These are phyloP conservation scores for Turritis glabra DNA, from an alignment of 345 rosid genomes.

Conservation along the genomic window DNA sequence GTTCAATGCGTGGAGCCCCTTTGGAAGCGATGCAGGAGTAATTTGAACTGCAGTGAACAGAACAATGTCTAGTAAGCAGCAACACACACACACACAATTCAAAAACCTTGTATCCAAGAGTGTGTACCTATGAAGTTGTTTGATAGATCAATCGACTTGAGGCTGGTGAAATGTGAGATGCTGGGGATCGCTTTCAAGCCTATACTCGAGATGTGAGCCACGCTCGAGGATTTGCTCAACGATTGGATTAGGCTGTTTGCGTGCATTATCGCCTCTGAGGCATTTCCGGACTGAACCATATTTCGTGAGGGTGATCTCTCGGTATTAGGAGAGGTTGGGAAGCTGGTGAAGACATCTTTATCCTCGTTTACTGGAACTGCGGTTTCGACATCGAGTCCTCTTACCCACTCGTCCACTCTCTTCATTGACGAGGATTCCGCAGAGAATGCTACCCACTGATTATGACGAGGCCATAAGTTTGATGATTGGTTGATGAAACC, in stretches of 20 bases:
- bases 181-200: constrained; percentile 84
- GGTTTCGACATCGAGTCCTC: constrained; percentile 50
- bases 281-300: constrained; percentile 41
- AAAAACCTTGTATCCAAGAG: neutral
- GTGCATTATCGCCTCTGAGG: constrained; percentile 62
- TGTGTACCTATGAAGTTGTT: constrained; percentile 79
- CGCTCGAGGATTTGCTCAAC: constrained; percentile 76
- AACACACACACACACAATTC: neutral
- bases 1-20: constrained; percentile 77
- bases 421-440: constrained; percentile 60
- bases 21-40: constrained; percentile 74
- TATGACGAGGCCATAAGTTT: constrained; percentile 64
- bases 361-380: constrained; percentile 38
- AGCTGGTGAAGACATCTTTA: constrained; percentile 36
- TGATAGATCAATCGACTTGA: constrained; percentile 76
- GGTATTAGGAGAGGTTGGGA: constrained; percentile 56
- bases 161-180: constrained; percentile 67
- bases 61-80: constrained; percentile 10
- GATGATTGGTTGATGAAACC: constrained; percentile 45
- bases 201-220: constrained; percentile 75
- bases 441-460: constrained; percentile 87
- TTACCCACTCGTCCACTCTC: constrained; percentile 87
- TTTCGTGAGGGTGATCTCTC: constrained; percentile 44
- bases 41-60: constrained; percentile 57
- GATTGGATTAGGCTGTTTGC: constrained; percentile 77